Evolutionary conservation across 2,329 filamentous ascomycete genomes (phyloP), one percentile per base, ranked within the genome.

Genomic region (Aspergillus sp.): DNA sequence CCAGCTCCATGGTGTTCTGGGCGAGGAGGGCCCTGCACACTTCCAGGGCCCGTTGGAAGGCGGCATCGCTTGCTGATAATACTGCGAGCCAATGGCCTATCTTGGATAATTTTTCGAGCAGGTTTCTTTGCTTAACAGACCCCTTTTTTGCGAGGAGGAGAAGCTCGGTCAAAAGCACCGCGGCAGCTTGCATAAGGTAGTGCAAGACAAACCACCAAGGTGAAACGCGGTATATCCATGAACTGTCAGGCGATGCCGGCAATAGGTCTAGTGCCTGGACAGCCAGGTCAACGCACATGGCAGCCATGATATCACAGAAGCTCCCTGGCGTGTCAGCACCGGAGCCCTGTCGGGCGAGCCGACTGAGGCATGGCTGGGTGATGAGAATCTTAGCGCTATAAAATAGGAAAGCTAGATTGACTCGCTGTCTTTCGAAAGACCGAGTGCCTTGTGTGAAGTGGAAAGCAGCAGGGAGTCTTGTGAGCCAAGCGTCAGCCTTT

Each of bases 181-280:
- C 65, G 2, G 62, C 65, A 11, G 71, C 60, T 55, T 76, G 74
- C 55, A 75, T 71, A 14, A 76, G 52, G 53, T 69, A 71, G 50
- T 76, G 72, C 26, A 76, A 57, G 16, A 73, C 57, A 52, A 62
- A 70, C 68, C 70, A 75, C 73, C 73, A 76, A 16, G 72, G 70
- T 1, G 65, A 62, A 7, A 67, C 54, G 14, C 57, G 57, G 43
- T 67, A 65, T 4, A 74, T 49, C 43, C 65, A 67, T 4, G 61
- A 54, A 4, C 62, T 48, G 44, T 70, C 64, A 2, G 68, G 66
- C 30, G 61, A 55, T 14, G 70, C 64, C 3, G 73, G 72, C 6
- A 76, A 64, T 6, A 75, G 52, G 5, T 61, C 58, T 5, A 76
- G 55, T 58, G 69, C 66, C 7, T 65, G 60, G 30, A 60, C 60